phyloP scores from a whole-genome alignment of 2,329 filamentous ascomycete species.

The Alternaria sp. region DNA sequence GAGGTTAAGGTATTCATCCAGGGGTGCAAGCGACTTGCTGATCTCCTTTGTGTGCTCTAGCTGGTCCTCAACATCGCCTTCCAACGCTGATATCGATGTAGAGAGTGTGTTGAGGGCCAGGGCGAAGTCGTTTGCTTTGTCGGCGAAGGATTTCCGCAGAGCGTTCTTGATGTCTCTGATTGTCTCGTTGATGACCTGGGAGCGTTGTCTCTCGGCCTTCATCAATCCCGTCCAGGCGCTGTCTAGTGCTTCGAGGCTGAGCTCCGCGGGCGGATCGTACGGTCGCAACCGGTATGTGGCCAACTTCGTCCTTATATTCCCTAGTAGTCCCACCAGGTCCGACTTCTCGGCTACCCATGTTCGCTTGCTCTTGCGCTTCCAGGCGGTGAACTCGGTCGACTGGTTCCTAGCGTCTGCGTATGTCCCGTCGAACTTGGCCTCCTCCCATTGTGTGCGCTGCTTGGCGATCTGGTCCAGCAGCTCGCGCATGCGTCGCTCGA shows the following conservation, averaged over 20 bases:
- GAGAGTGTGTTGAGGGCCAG: slow-evolving; percentile 94
- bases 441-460: slow-evolving; percentile 78
- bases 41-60: slow-evolving; percentile 84
- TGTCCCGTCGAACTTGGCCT: slow-evolving; percentile 84
- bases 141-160: slow-evolving; percentile 88
- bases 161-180: slow-evolving; percentile 99
- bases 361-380: slow-evolving; percentile 89
- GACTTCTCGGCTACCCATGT: slow-evolving; percentile 98
- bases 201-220: slow-evolving; percentile 83
- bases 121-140: slow-evolving; percentile 98
- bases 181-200: slow-evolving; percentile 95
- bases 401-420: slow-evolving; percentile 93
- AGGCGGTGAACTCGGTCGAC: slow-evolving; percentile 78
- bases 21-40: slow-evolving; percentile 81
- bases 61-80: slow-evolving; percentile 96
- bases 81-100: slow-evolving; percentile 91
- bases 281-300: slow-evolving; percentile 90
- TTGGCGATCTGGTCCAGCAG: slow-evolving; percentile 75
- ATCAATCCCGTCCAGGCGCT: slow-evolving; percentile 80
- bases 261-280: slow-evolving; percentile 85
- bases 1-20: slow-evolving; percentile 89
- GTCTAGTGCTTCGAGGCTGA: slow-evolving; percentile 83
- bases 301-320: slow-evolving; percentile 98
- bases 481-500: slow-evolving; percentile 87
- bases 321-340: slow-evolving; percentile 87